Percentiles rank a stretch among this genome's conserved stretches.
These are phyloP conservation scores for Tulasnella sp. DNA, from an alignment of 768 basidiomycete species.

Conservation along the genomic window DNA sequence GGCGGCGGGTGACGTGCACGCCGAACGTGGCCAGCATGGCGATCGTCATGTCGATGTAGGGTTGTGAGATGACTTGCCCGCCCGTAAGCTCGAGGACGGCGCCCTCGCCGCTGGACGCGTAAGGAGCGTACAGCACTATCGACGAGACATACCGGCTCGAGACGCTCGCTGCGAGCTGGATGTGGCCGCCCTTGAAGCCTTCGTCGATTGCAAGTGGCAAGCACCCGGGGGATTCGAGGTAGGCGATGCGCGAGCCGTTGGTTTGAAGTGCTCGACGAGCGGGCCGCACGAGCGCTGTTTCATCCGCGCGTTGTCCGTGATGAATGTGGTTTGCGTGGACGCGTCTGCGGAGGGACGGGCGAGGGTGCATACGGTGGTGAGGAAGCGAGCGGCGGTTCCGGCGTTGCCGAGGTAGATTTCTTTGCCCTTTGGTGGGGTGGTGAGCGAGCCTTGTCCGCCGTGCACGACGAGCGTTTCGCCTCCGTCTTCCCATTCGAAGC, in stretches of 20 bases:
- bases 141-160: slow-evolving; percentile 98
- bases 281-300: slow-evolving; percentile 97
- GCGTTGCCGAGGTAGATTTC: slow-evolving; percentile 95
- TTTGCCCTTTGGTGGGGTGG: slow-evolving; percentile 65
- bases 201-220: slow-evolving; percentile 73
- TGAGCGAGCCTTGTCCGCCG: slow-evolving; percentile 72
- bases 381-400: slow-evolving; percentile 94
- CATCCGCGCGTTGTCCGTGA: slow-evolving; percentile 98
- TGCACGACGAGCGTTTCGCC: slow-evolving; percentile 90
- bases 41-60: slow-evolving; percentile 99
- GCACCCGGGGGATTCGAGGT: slow-evolving; percentile 69
- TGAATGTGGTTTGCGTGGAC: slow-evolving; percentile 42
- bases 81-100: slow-evolving; percentile 84
- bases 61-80: slow-evolving; percentile 94
- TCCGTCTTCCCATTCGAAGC: slow-evolving; percentile 89
- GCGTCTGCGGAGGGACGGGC: slow-evolving; percentile 39
- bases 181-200: slow-evolving; percentile 69
- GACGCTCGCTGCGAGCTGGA: slow-evolving; percentile 84
- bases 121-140: slow-evolving; percentile 92
- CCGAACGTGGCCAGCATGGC: slow-evolving; percentile 96
- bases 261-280: slow-evolving; percentile 78
- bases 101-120: slow-evolving; percentile 51
- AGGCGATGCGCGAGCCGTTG: slow-evolving; percentile 71
- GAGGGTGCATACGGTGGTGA: slow-evolving; percentile 91
- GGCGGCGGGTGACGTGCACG: slow-evolving; percentile 57